These are phyloP conservation scores for Rugonectria rugulosa DNA, from an alignment of 2,329 filamentous ascomycete genomes.

Conservation along the genomic window DNA sequence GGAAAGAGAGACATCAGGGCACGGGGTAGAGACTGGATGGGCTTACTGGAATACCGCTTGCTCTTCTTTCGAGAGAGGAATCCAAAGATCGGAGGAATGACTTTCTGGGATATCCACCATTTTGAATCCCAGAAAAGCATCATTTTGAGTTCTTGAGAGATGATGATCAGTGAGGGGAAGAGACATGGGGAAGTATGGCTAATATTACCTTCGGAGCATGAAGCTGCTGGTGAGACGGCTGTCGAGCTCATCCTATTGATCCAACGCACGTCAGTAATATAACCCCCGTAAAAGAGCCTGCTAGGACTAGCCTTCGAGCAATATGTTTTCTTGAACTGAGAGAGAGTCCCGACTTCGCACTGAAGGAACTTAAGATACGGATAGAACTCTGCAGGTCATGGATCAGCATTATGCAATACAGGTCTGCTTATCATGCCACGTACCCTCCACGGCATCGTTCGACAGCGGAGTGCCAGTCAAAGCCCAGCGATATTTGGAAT, in stretches of 20 bases:
- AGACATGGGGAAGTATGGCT: no score
- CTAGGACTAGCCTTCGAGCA: conserved; percentile 23
- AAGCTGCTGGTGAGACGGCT: no score
- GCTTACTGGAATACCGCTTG: conserved; percentile 36
- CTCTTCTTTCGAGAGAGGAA: conserved; percentile 40
- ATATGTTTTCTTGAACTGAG: conserved; percentile 28
- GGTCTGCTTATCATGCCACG: neutral
- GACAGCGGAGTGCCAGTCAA: conserved; percentile 47
- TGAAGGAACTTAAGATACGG: conserved; percentile 45
- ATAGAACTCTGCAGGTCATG: conserved; percentile 42
- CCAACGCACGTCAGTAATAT: no score
- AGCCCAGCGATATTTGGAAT: conserved; percentile 44
- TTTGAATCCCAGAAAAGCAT: conserved; percentile 36
- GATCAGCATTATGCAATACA: neutral
- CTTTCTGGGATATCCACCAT: conserved; percentile 37
- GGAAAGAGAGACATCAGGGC: neutral
- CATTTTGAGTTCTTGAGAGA: conserved; percentile 36
- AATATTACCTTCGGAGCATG: no score
- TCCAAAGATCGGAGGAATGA: conserved; percentile 26
- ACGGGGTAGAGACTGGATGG: neutral
- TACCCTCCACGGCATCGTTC: conserved; percentile 43
- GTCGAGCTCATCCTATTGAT: no score
- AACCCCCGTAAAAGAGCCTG: neutral
- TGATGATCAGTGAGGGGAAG: neutral
- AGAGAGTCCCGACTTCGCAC: conserved; percentile 14